Evolutionary conservation across 2,329 filamentous ascomycete species (phyloP).

Genomic region (Venturia nashicola): DNA sequence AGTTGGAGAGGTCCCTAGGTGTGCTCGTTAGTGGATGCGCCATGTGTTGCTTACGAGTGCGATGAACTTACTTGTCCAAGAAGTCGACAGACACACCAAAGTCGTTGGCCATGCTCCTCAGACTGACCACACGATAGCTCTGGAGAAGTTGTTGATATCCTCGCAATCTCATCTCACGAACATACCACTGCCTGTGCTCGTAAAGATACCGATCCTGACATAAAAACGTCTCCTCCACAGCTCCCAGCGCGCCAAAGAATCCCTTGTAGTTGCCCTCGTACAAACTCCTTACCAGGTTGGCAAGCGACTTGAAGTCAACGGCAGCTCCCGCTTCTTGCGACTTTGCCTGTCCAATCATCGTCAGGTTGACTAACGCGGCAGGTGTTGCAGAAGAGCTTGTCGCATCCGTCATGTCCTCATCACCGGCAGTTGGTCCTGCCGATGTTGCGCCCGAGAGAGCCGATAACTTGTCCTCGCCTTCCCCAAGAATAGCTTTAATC

Average conservation of each 20-base stretch:
- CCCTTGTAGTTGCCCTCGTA: slow-evolving; percentile 90
- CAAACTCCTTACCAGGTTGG: slow-evolving; percentile 77
- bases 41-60: too few relatives aligned
- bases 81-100: slow-evolving; percentile 97
- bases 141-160: slow-evolving; percentile 95
- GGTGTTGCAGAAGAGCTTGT: slow-evolving; percentile 41
- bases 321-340: slow-evolving; percentile 63
- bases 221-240: slow-evolving; percentile 88
- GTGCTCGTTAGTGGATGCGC: too few relatives aligned
- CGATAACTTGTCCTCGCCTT: slow-evolving; percentile 73
- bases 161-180: slow-evolving; percentile 92
- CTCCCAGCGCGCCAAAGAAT: slow-evolving; percentile 82
- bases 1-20: slow-evolving; percentile 78
- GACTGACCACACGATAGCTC: slow-evolving; percentile 92
- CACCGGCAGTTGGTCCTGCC: slow-evolving; percentile 62
- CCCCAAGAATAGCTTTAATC: slow-evolving; percentile 91
- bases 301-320: slow-evolving; percentile 80
- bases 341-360: slow-evolving; percentile 57
- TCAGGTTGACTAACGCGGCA: slow-evolving; percentile 64
- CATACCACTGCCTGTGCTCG: slow-evolving; percentile 95
- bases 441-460: slow-evolving; percentile 71
- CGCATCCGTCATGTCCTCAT: slow-evolving; percentile 61
- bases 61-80: slow-evolving; percentile 59
- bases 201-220: slow-evolving; percentile 88
- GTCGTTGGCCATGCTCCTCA: slow-evolving; percentile 92